phyloP scores from a whole-genome alignment of 805 yeast genomes.

The Starmerella apicola region DNA sequence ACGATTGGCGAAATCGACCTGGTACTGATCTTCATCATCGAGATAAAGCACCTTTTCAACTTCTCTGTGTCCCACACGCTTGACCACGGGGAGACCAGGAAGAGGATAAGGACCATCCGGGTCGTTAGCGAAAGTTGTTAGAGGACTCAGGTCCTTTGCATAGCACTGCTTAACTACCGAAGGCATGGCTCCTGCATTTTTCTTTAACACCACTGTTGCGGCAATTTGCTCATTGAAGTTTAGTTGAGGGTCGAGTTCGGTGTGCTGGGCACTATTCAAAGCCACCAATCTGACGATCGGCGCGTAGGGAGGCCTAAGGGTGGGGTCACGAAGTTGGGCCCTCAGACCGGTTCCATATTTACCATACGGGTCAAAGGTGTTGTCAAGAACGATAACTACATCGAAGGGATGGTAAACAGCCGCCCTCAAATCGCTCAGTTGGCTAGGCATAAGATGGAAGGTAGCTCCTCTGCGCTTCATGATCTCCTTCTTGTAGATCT shows the following conservation, averaged over 20 bases:
- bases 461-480: slow-evolving; percentile 14
- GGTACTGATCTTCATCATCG: slow-evolving; percentile 17
- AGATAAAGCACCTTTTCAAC: slow-evolving; percentile 47
- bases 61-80: slow-evolving; percentile 53
- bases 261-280: slow-evolving; percentile 73
- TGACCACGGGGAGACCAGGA: slow-evolving; percentile 57
- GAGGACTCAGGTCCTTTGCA: slow-evolving; percentile 48
- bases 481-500: slow-evolving; percentile 13
- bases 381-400: slow-evolving; percentile 51
- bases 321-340: slow-evolving; percentile 24
- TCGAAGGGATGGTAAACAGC: slow-evolving; percentile 35
- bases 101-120: slow-evolving; percentile 53
- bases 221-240: slow-evolving; percentile 57
- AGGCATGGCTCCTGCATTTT: slow-evolving; percentile 69
- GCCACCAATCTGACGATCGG: slow-evolving; percentile 63
- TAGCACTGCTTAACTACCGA: slow-evolving; percentile 68
- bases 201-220: slow-evolving; percentile 70
- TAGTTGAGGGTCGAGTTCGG: slow-evolving; percentile 36
- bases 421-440: slow-evolving; percentile 24
- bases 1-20: slow-evolving; percentile 13
- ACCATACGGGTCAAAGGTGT: slow-evolving; percentile 37
- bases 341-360: slow-evolving; percentile 26
- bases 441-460: slow-evolving; percentile 35
- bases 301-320: slow-evolving; percentile 26
- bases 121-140: slow-evolving; percentile 49